phyloP scores from a whole-genome alignment of 768 basidiomycete genomes.

The Panellus pusillus region DNA sequence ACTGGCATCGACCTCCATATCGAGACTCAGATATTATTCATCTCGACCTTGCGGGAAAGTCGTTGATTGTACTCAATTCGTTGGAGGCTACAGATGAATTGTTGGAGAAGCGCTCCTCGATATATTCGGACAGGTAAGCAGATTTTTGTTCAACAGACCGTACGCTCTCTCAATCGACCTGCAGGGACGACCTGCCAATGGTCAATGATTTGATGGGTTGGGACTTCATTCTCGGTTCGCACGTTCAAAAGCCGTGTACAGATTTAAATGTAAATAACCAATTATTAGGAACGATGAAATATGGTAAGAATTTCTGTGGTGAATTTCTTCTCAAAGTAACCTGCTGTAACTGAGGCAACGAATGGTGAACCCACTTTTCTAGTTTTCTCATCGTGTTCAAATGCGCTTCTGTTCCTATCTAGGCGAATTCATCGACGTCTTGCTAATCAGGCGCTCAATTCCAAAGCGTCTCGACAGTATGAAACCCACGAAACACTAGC shows the following conservation, averaged over 20 bases:
- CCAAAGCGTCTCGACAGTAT: constrained; percentile 28
- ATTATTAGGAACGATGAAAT: constrained; percentile 31
- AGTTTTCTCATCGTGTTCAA: too few species aligned
- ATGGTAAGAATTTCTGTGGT: constrained; percentile 26
- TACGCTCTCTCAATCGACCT: background rate
- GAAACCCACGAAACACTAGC: constrained; percentile 33
- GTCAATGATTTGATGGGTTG: background rate
- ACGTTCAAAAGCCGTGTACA: background rate
- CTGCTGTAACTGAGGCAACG: constrained; percentile 2
- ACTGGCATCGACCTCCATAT: too few species aligned
- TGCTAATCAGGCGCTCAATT: constrained; percentile 43
- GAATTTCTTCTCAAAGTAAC: too few species aligned
- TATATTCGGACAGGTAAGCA: constrained; percentile 40
- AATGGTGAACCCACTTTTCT: background rate
- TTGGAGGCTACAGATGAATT: constrained; percentile 29
- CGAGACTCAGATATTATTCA: constrained; percentile 34
- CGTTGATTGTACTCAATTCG: constrained; percentile 38
- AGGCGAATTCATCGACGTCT: constrained; percentile 43
- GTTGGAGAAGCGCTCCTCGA: constrained; percentile 40
- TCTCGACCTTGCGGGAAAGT: constrained; percentile 29
- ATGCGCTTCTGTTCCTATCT: background rate
- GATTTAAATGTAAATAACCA: background rate
- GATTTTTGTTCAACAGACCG: too few species aligned
- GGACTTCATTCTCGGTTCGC: background rate
- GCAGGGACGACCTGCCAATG: constrained; percentile 28